Percentiles rank a stretch among this genome's conserved stretches.
phyloP scores from a whole-genome alignment of 441 rosid species.

The Euphorbia celastroides region DNA sequence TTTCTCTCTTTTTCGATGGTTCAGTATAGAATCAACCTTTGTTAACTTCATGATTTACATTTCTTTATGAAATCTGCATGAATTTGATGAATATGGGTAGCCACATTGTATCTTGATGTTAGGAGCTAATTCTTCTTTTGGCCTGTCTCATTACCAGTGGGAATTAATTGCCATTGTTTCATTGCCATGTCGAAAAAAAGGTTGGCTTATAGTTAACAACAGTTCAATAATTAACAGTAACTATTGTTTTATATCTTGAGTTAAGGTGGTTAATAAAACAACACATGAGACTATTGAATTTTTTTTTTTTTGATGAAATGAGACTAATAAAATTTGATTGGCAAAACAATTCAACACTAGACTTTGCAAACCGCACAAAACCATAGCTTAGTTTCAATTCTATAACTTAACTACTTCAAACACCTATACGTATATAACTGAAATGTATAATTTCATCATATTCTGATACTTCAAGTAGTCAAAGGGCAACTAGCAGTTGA shows the following conservation, averaged over 20 bases:
- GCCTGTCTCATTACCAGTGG: not conserved
- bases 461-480: slow-evolving; percentile 6
- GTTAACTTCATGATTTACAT: not conserved
- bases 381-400: not conserved
- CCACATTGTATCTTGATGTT: not conserved
- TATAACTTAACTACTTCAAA: not conserved
- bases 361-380: not conserved
- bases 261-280: too few relatives aligned
- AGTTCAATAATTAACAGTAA: too few relatives aligned
- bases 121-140: not conserved
- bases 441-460: slow-evolving; percentile 12
- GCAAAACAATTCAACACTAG: not conserved
- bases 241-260: too few relatives aligned
- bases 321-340: too few relatives aligned
- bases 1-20: slow-evolving; percentile 10
- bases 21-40: not conserved
- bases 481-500: slow-evolving; percentile 63
- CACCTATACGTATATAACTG: slow-evolving; percentile 13
- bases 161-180: too few relatives aligned
- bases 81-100: slow-evolving; percentile 9
- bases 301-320: too few relatives aligned
- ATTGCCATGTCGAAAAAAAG: too few relatives aligned
- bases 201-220: too few relatives aligned
- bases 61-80: not conserved
- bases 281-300: too few relatives aligned